A percentile compares a stretch with the other conserved stretches of the same genome.
These are phyloP conservation scores for Stemphylium lycopersici DNA, from an alignment of 2,329 filamentous ascomycete species.

Conservation along the genomic window DNA sequence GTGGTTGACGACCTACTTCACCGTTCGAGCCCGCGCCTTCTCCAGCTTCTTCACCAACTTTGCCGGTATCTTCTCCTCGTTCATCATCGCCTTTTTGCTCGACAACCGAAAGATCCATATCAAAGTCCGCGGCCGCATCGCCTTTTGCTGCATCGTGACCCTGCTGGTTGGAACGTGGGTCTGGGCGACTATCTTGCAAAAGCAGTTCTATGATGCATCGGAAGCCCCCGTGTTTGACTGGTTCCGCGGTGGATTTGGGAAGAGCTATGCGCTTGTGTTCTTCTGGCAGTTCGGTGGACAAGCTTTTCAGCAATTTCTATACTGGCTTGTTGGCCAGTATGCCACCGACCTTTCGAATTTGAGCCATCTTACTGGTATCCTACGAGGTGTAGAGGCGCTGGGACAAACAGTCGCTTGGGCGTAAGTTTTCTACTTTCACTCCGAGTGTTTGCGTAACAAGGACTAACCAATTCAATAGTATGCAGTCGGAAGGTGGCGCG, in stretches of 20 bases:
- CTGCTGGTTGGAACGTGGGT: slow-evolving; percentile 45
- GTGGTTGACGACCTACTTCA: slow-evolving; percentile 46
- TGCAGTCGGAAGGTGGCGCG: slow-evolving; percentile 45
- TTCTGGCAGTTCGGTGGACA: slow-evolving; percentile 48
- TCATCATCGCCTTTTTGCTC: slow-evolving; percentile 42
- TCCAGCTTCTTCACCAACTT: slow-evolving; percentile 48
- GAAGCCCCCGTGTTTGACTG: slow-evolving; percentile 41
- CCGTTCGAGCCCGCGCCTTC: slow-evolving; percentile 44
- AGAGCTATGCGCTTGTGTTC: slow-evolving; percentile 42
- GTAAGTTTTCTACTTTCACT: slow-evolving; percentile 22
- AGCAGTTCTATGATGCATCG: slow-evolving; percentile 38
- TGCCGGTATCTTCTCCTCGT: slow-evolving; percentile 44
- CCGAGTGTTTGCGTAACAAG: neutral
- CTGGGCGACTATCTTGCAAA: slow-evolving; percentile 43
- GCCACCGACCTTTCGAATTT: slow-evolving; percentile 40
- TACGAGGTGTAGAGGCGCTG: slow-evolving; percentile 43
- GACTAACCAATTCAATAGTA: slow-evolving; percentile 24
- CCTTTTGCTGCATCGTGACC: slow-evolving; percentile 37
- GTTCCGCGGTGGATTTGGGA: slow-evolving; percentile 44
- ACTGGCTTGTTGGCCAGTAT: slow-evolving; percentile 48
- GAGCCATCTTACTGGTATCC: slow-evolving; percentile 45
- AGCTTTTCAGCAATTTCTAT: slow-evolving; percentile 47
- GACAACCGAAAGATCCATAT: slow-evolving; percentile 44
- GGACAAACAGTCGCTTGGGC: slow-evolving; percentile 47
- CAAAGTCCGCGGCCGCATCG: slow-evolving; percentile 40